A percentile compares a stretch with the other conserved stretches of the same genome.
Evolutionary conservation across 108 stramenopile species (phyloP).

Genomic region (Discostella pseudostelligera): DNA sequence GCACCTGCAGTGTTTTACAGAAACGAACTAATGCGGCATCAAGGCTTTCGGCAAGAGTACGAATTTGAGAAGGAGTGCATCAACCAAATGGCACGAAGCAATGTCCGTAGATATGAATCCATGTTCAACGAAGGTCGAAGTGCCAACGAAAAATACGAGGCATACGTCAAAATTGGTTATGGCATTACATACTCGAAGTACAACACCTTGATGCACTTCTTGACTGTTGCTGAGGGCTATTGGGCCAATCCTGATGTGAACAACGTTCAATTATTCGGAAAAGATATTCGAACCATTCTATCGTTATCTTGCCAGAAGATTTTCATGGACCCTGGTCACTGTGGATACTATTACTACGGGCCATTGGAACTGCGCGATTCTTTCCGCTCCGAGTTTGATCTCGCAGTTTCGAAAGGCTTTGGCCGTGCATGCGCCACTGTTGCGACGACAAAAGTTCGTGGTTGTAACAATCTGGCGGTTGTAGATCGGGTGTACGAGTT

Average conservation of each 20-base stretch:
- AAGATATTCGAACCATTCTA: slow-evolving; percentile 47
- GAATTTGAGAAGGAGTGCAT: slow-evolving; percentile 60
- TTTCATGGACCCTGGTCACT: slow-evolving; percentile 47
- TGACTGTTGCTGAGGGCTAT: slow-evolving; percentile 45
- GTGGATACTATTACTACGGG: slow-evolving; percentile 52
- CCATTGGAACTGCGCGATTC: slow-evolving; percentile 43
- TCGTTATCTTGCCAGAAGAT: slow-evolving; percentile 54
- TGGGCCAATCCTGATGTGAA: slow-evolving; percentile 57
- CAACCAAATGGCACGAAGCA: slow-evolving; percentile 56
- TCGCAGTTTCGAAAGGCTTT: slow-evolving; percentile 41
- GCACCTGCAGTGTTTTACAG: slow-evolving; percentile 38
- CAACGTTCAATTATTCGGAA: slow-evolving; percentile 52
- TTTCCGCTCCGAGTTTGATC: slow-evolving; percentile 39
- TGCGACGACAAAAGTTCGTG: slow-evolving; percentile 9
- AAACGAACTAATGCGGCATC: slow-evolving; percentile 42
- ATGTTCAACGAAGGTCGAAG: slow-evolving; percentile 31
- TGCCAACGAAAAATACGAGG: slow-evolving; percentile 35
- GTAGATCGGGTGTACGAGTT: slow-evolving; percentile 53
- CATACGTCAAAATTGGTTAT: slow-evolving; percentile 39
- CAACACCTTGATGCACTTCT: slow-evolving; percentile 60
- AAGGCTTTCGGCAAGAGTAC: slow-evolving; percentile 44
- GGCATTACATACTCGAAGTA: slow-evolving; percentile 56
- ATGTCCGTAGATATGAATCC: slow-evolving; percentile 31
- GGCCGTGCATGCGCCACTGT: slow-evolving; percentile 35
- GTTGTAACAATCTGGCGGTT: slow-evolving; percentile 26